Evolutionary conservation across 2,329 filamentous ascomycete genomes (phyloP), one percentile per base, ranked within the genome.

Genomic region (Xylariaceae sp.): DNA sequence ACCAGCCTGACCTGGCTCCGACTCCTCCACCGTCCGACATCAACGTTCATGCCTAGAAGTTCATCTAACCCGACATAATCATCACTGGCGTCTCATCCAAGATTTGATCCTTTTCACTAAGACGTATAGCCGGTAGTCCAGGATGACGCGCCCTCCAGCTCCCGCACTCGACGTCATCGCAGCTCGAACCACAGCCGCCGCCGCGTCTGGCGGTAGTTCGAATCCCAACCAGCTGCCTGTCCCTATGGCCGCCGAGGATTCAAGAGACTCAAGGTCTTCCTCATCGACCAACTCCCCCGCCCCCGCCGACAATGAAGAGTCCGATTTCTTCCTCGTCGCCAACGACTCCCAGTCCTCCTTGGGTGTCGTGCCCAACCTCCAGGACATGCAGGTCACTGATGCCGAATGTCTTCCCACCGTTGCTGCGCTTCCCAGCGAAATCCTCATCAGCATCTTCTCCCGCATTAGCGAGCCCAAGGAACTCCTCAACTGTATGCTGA

Each of bases 301-400:
- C 45, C 85, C 88, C 46, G 85, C 84, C 69, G 88, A 91, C 68
- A 91, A 95, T 73, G 89, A 92, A 68, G 93, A 97, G 74, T 96
- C 92, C 63, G 93, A 97, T 75, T 96, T 94, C 73, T 94, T 94
- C 72, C 87, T 89, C 70, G 83, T 82, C 52, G 87, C 89, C 65
- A 96, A 97, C 76, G 93, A 97, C 75, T 97, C 93, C 3, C 84
- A 94, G 70, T 97, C 93, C 1, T 97, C 93, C 1, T 82, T 97
- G 51, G 92, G 91, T 47, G 84, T 91, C 27, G 61, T 68, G 21
- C 88, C 89, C 39, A 88, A 88, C 55, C 81, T 91, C 54, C 86
- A 86, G 67, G 88, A 91, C 66, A 88, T 86, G 82, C 86, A 81
- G 69, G 84, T 84, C 59, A 81, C 81, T 64, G 83, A 85, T 63